Conservation (phyloP, 2,329 filamentous ascomycete species). For the Biscogniauxia sp. region DNA sequence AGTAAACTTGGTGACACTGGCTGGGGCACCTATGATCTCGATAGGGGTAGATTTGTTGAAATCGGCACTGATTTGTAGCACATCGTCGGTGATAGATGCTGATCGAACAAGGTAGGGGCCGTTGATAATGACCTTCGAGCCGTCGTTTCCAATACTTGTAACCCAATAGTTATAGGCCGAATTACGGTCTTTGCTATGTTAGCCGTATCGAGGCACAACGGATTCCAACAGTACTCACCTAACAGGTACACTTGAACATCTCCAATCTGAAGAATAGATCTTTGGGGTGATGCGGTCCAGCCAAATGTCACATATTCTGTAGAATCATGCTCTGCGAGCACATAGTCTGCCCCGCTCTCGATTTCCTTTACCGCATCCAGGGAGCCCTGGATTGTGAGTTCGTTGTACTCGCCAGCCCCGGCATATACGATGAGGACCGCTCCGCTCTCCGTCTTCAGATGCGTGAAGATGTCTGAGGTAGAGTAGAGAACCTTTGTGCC, state of each 20-base stretch:
- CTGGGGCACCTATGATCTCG: constrained; percentile 64
- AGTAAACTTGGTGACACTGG: constrained; percentile 48
- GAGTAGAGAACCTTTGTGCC: constrained; percentile 61
- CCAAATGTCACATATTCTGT: constrained; percentile 15
- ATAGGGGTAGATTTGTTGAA: constrained; percentile 67
- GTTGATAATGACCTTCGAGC: constrained; percentile 51
- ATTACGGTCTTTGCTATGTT: constrained; percentile 42
- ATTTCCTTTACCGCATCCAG: constrained; percentile 30
- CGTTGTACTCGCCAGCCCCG: constrained; percentile 59
- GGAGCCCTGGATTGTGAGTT: constrained; percentile 49
- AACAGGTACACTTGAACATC: constrained; percentile 16
- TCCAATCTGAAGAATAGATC: constrained; percentile 16
- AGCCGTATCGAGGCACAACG: not conserved
- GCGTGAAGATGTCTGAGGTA: constrained; percentile 67
- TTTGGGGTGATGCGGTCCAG: constrained; percentile 15
- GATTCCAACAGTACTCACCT: constrained; percentile 8
- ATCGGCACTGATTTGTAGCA: constrained; percentile 65
- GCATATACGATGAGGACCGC: constrained; percentile 59
- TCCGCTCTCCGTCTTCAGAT: constrained; percentile 47
- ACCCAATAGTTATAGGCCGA: constrained; percentile 70
- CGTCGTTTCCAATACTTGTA: constrained; percentile 31
- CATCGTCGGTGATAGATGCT: constrained; percentile 51
- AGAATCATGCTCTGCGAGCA: constrained; percentile 27
- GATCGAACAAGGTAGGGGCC: constrained; percentile 64
- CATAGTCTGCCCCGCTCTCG: constrained; percentile 14